Evolutionary conservation across 768 basidiomycete genomes (phyloP), one percentile per base, ranked within the genome.

Genomic region (Tremella fuciformis): DNA sequence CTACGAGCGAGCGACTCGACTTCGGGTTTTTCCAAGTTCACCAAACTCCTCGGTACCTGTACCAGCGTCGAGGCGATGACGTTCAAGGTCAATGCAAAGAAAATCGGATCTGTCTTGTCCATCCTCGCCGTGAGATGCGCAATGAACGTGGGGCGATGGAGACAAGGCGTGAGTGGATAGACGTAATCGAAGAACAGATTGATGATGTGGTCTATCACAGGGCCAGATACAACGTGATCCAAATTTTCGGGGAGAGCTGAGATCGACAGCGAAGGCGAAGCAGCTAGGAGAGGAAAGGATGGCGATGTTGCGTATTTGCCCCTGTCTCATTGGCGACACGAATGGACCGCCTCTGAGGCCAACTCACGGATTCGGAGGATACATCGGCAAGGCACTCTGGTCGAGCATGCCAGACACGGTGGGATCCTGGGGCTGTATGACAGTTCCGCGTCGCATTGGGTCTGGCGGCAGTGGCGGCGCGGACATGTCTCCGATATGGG

Each of bases 121-220:
- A 87, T 78, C 46, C 84, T 83, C 0, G 85, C 80, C 58, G 86
- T 84, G 26, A 96, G 81, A 77, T 91, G 88, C n/a, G 88, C 86
- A 84, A 92, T 85, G 74, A 92, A 93, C 0, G 89, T 90, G 29
- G 89, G 89, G 69, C 88, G 89, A 79, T 96, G 91, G 39, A 96
- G 80, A 76, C 89, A 91, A 3, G 91, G 91, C 8, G 89, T 94
- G 42, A 94, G 82, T 8, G 91, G 90, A 75, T 91, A 91, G 40
- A 72, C 71, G 52, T 66, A 70, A 53, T 70, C 63, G 57, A 73
- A 73, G 53, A 70, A 73, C 2, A 68, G 47, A 9, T 49, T 54
- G 47, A 73, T 62, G 41, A 73, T 63, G 34, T 54, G 65, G 25
- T 66, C 59, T 18, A 69, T 67, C 4, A 63, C 60, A 13, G 48